These are phyloP conservation scores for Lactarius trivialis DNA, from an alignment of 768 basidiomycete species.

Conservation along the genomic window DNA sequence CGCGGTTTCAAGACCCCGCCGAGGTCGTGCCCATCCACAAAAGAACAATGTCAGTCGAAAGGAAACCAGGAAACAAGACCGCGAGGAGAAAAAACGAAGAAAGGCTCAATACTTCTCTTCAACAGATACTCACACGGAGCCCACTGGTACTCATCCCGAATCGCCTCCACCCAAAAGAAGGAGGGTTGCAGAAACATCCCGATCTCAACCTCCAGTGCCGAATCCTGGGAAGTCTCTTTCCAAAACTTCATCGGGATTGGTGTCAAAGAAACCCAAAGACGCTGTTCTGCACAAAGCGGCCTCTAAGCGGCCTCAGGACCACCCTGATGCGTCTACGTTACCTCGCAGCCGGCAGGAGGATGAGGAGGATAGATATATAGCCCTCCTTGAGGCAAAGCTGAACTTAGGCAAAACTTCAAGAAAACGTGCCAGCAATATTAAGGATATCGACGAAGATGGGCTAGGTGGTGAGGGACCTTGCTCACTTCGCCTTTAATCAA, in stretches of 20 bases:
- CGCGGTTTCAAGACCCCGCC: background rate
- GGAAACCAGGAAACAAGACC: constrained; percentile 57
- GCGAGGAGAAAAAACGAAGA: constrained; percentile 52
- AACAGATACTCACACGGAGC: constrained; percentile 31
- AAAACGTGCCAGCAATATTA: constrained; percentile 37
- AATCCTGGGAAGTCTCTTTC: constrained; percentile 6
- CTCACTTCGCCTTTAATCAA: background rate
- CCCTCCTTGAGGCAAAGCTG: constrained; percentile 73
- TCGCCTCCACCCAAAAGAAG: constrained; percentile 47
- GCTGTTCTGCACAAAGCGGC: constrained; percentile 26
- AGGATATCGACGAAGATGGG: constrained; percentile 62
- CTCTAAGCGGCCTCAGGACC: constrained; percentile 32
- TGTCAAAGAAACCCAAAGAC: constrained; percentile 13
- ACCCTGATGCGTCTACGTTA: constrained; percentile 4
- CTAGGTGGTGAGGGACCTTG: constrained; percentile 57
- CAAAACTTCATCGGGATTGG: background rate
- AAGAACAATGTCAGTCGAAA: constrained; percentile 40
- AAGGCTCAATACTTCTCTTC: constrained; percentile 55
- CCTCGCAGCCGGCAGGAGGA: constrained; percentile 40
- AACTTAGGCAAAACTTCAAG: constrained; percentile 41
- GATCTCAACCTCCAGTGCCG: background rate
- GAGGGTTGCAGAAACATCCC: constrained; percentile 26
- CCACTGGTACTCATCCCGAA: constrained; percentile 38
- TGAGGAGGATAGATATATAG: constrained; percentile 82
- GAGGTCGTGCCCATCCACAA: constrained; percentile 1